These are phyloP conservation scores for Boletus speciosus DNA, from an alignment of 768 basidiomycete species.

Conservation along the genomic window DNA sequence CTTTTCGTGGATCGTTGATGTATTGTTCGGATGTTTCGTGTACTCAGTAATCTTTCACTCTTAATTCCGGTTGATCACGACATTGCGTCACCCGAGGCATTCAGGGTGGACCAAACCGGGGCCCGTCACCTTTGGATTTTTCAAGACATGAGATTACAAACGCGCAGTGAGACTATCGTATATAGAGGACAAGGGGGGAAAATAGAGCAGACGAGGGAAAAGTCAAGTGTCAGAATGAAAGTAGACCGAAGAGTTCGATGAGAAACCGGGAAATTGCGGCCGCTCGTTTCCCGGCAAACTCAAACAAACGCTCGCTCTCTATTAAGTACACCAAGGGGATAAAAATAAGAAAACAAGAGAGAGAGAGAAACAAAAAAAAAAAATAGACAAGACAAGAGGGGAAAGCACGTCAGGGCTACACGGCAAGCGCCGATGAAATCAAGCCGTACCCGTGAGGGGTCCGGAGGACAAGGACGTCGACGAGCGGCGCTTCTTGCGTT, in stretches of 20 bases:
- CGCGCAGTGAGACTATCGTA: conserved; percentile 1
- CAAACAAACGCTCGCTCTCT: background rate
- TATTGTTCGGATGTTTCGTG: background rate
- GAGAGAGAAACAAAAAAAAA: background rate
- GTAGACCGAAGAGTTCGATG: background rate
- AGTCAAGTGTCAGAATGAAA: background rate
- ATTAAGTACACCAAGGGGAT: background rate
- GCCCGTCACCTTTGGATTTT: background rate
- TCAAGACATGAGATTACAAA: background rate
- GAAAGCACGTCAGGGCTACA: background rate
- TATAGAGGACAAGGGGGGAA: background rate
- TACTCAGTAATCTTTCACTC: background rate
- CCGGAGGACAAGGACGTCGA: background rate
- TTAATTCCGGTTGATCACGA: background rate
- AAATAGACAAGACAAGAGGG: background rate
- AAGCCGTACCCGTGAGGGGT: background rate
- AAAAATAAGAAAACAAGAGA: background rate
- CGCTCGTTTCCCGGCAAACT: background rate
- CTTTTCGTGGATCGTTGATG: background rate
- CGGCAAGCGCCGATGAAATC: background rate
- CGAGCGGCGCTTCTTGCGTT: conserved; percentile 14
- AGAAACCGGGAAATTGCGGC: background rate
- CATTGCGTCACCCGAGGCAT: background rate
- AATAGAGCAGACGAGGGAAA: background rate
- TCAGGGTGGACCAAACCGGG: background rate